phyloP scores from a whole-genome alignment of 106 monocot genomes.

The Narthecium ossifragum region DNA sequence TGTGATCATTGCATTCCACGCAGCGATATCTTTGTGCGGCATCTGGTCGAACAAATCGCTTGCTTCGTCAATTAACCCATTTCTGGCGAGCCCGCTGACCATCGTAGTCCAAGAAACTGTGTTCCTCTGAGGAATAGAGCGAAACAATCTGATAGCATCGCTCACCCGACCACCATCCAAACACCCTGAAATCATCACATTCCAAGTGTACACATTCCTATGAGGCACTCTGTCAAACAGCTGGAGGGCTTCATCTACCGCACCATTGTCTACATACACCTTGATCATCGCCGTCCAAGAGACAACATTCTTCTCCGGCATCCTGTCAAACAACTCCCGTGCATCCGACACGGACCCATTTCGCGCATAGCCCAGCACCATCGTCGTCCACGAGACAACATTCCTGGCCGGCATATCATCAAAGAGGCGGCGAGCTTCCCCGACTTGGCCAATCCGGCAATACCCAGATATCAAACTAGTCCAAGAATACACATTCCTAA shows the following conservation, averaged over 20 bases:
- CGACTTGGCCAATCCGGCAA: constrained; percentile 7
- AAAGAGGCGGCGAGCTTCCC: constrained; percentile 19
- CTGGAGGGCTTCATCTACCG: constrained; percentile 11
- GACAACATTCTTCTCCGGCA: constrained; percentile 39
- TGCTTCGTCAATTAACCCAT: constrained; percentile 20
- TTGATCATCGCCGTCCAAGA: constrained; percentile 52
- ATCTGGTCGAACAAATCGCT: constrained; percentile 29
- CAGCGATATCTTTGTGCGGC: constrained; percentile 31
- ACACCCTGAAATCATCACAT: constrained; percentile 40
- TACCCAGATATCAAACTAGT: constrained; percentile 39
- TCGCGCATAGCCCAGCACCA: constrained; percentile 35
- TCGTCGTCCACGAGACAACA: constrained; percentile 33
- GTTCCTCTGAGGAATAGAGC: constrained; percentile 28
- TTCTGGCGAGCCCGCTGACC: constrained; percentile 31
- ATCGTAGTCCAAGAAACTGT: constrained; percentile 36
- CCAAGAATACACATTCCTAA: constrained; percentile 31
- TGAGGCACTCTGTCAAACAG: constrained; percentile 36
- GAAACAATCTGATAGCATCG: constrained; percentile 21
- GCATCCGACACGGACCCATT: constrained; percentile 25
- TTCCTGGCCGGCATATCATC: constrained; percentile 35
- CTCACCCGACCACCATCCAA: background rate
- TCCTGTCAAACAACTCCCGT: constrained; percentile 25
- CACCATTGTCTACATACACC: constrained; percentile 18
- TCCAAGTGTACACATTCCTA: constrained; percentile 41
- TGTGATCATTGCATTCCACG: constrained; percentile 49